Evolutionary conservation across 129 eudicot genomes (phyloP), one percentile per base, ranked within the genome.

Genomic region (Erigeron canadensis): DNA sequence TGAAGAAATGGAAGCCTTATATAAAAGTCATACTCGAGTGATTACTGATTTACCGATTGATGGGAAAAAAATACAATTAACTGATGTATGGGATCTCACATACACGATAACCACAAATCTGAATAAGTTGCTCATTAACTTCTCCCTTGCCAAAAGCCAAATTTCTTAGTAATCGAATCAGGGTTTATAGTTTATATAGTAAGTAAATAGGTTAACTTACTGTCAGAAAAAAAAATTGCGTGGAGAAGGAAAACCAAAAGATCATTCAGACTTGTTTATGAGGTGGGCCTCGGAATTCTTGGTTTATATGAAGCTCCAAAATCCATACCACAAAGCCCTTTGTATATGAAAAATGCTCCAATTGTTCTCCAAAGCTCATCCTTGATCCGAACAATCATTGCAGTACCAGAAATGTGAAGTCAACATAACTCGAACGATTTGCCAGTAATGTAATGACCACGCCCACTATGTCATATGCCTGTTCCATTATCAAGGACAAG

Each of bases 191-290:
- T 67, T 21, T 16, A 38, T 16, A 21, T 7, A 3, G 5, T 11
- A 15, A 7, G 0, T 9, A 63, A 19, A n/a, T 72, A 60, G 11
- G 16, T 18, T n/a, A n/a, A 83, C 88, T 86, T 83, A 86, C 91
- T 83, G 65, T 86, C 86, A 7, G 91, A 84, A 15, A 69, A 86
- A 67, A 81, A 82, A 18, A 86, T n/a, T n/a, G 80, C 0, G 91
- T 86, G 50, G 88, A 86, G 81, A 86, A 86, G 13, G 91, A 83
- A 77, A 77, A 86, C 82, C 85, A 86, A 43, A 86, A 79, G 19
- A 81, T 80, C 73, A 76, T 80, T 23, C 91, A 88, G 21, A 86
- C 71, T 72, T 86, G 91, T 47, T 81, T 38, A 68, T 43, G 38
- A 15, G 78, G 74, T n/a, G 82, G 75, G 7, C 88, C 91, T 43